Evolutionary conservation across 129 eudicot genomes (phyloP).

Genomic region (Ambrosia artemisiifolia): DNA sequence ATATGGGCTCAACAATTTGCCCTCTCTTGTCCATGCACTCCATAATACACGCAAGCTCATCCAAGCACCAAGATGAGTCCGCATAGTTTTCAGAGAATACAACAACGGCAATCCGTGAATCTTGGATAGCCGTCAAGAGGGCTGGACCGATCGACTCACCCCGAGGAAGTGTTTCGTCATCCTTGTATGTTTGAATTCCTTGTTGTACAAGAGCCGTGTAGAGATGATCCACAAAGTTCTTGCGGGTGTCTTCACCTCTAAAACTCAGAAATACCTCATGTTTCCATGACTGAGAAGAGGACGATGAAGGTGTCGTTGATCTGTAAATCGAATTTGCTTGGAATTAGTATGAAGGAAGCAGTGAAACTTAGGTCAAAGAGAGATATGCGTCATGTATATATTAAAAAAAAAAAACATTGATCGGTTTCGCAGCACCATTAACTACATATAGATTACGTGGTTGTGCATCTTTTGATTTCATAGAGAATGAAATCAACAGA

Average conservation of each 20-base stretch:
- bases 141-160: background rate
- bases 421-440: background rate
- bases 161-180: background rate
- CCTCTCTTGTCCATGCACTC: background rate
- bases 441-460: background rate
- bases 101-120: background rate
- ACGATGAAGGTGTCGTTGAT: no score
- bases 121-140: background rate
- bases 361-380: no score
- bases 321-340: no score
- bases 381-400: no score
- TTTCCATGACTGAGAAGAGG: no score
- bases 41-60: background rate
- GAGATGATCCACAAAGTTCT: no score
- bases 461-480: background rate
- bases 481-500: background rate
- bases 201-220: background rate
- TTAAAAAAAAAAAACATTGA: no score
- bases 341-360: no score
- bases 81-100: slow-evolving; percentile 4
- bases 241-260: no score
- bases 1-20: background rate
- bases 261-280: no score
- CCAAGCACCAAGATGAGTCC: slow-evolving; percentile 9
- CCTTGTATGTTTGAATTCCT: background rate